These are phyloP conservation scores for Flammula alnicola DNA, from an alignment of 1,284 basidiomycete species.

Conservation along the genomic window DNA sequence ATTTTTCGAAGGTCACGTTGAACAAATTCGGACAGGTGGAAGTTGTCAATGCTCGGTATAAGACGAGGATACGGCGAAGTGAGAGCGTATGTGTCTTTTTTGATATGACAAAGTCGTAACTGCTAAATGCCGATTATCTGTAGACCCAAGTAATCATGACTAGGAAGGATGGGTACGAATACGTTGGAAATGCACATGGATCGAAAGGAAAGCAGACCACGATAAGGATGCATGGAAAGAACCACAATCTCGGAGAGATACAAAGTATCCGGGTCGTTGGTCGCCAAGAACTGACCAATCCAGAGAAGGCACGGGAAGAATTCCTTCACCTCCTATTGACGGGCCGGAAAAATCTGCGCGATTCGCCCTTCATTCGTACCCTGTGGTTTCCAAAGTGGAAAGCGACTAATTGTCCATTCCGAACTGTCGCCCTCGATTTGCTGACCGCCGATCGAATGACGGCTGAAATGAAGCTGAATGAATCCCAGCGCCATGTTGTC, in stretches of 20 bases:
- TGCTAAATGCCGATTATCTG: background rate
- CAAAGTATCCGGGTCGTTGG: constrained; percentile 40
- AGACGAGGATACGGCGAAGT: constrained; percentile 37
- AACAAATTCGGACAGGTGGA: constrained; percentile 25
- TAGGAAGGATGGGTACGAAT: constrained; percentile 28
- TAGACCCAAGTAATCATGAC: constrained; percentile 37
- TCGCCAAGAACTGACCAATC: constrained; percentile 36
- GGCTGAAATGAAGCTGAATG: constrained; percentile 29
- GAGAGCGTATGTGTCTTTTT: constrained; percentile 29
- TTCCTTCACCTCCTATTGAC: constrained; percentile 37
- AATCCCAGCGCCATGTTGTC: constrained; percentile 33
- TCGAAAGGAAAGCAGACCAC: constrained; percentile 37
- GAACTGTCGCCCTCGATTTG: background rate
- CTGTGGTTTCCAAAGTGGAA: constrained; percentile 38
- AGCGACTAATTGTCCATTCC: background rate
- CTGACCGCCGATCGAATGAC: background rate
- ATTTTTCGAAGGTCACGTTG: constrained; percentile 23
- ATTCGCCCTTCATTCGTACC: constrained; percentile 34
- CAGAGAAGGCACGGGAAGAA: constrained; percentile 41
- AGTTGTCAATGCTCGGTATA: constrained; percentile 40
- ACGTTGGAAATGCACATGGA: constrained; percentile 30
- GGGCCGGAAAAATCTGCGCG: constrained; percentile 27
- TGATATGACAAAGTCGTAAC: background rate
- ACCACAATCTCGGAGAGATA: constrained; percentile 22
- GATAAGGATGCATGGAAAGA: constrained; percentile 25